Evolutionary conservation across 2,329 filamentous ascomycete species (phyloP).

Genomic region (Pyricularia grisea): DNA sequence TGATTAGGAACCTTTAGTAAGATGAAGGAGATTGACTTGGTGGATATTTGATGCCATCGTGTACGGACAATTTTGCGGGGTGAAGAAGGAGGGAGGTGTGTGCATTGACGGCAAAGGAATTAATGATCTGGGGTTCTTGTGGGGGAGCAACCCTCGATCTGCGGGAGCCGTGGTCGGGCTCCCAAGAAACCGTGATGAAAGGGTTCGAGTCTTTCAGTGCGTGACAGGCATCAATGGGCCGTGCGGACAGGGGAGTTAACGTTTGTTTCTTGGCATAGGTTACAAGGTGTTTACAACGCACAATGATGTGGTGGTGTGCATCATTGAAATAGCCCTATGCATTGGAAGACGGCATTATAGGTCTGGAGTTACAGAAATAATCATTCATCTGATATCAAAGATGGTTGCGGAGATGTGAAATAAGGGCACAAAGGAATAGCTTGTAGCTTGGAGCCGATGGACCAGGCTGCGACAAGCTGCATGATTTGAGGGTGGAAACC

Average conservation of each 20-base stretch:
- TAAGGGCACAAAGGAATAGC: not conserved
- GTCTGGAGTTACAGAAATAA: not conserved
- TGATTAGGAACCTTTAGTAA: not conserved
- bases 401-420: not conserved
- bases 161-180: not conserved
- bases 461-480: not conserved
- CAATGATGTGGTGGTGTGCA: not conserved
- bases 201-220: not conserved
- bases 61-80: not conserved
- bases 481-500: not conserved
- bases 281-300: not conserved
- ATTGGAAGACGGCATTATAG: not conserved
- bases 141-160: not conserved
- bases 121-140: not conserved
- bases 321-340: not conserved
- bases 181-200: not conserved
- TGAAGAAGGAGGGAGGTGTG: not conserved
- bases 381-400: not conserved
- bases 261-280: not conserved
- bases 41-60: not conserved
- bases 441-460: not conserved
- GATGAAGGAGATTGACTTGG: not conserved
- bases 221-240: not conserved
- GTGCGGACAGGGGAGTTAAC: not conserved
- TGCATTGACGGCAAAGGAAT: not conserved